phyloP scores from a whole-genome alignment of 2,329 filamentous ascomycete species.

The Dactylella cylindrospora region DNA sequence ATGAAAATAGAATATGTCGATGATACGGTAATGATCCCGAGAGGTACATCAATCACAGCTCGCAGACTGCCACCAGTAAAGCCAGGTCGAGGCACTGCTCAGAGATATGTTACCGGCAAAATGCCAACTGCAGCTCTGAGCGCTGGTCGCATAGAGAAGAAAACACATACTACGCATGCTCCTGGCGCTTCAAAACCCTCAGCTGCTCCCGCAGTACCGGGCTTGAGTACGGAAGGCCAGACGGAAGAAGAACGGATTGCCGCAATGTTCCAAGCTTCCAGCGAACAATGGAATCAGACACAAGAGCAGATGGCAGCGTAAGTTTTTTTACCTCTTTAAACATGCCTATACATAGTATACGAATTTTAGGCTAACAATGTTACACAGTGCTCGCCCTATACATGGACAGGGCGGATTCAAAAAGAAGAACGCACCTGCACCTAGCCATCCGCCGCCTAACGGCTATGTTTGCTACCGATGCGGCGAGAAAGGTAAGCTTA shows the following conservation, averaged over 20 bases:
- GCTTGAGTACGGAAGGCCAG: slow-evolving; percentile 22
- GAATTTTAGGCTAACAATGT: slow-evolving; percentile 40
- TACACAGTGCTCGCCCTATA: slow-evolving; percentile 54
- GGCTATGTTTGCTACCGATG: slow-evolving; percentile 97
- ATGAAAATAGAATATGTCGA: slow-evolving; percentile 86
- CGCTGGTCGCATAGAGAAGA: slow-evolving; percentile 49
- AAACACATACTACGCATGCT: slow-evolving; percentile 62
- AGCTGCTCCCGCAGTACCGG: slow-evolving; percentile 11
- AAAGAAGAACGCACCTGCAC: slow-evolving; percentile 61
- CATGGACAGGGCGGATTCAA: slow-evolving; percentile 57
- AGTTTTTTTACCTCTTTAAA: slow-evolving; percentile 47
- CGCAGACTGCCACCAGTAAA: slow-evolving; percentile 80
- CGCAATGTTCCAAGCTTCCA: slow-evolving; percentile 86
- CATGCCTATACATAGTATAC: not conserved
- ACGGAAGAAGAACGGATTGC: slow-evolving; percentile 89
- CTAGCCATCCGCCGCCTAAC: slow-evolving; percentile 87
- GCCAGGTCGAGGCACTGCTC: slow-evolving; percentile 83
- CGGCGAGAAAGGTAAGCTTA: slow-evolving; percentile 72
- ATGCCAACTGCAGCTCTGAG: slow-evolving; percentile 75
- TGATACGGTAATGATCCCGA: slow-evolving; percentile 94
- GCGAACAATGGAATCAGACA: slow-evolving; percentile 87
- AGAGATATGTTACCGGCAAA: slow-evolving; percentile 93
- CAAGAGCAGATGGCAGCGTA: slow-evolving; percentile 89
- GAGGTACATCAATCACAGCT: slow-evolving; percentile 90
- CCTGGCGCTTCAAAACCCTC: slow-evolving; percentile 16